Evolutionary conservation across 1,284 basidiomycete genomes (phyloP).

Genomic region (Lignosus rhinocerotis): DNA sequence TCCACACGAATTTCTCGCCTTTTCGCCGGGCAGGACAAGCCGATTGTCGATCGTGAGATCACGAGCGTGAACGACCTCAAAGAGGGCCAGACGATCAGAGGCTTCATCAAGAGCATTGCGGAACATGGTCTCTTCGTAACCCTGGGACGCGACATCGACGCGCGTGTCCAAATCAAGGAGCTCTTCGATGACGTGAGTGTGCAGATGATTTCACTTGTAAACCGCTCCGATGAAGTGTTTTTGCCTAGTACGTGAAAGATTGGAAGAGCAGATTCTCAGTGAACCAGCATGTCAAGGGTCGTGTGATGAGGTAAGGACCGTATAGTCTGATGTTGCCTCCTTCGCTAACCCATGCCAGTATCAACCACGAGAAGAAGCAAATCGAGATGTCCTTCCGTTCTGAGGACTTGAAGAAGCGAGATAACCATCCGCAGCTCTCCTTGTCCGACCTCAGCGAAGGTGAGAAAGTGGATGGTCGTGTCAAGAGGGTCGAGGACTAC

Average conservation of each 20-base stretch:
- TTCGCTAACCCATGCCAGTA: conserved; percentile 39
- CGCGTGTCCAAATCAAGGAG: conserved; percentile 92
- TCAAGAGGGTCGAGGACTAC: conserved; percentile 84
- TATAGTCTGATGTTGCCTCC: not conserved
- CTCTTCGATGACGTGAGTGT: conserved; percentile 81
- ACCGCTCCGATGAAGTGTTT: not conserved
- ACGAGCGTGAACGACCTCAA: conserved; percentile 64
- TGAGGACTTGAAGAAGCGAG: conserved; percentile 49
- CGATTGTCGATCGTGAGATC: conserved; percentile 73
- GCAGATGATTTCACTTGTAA: not conserved
- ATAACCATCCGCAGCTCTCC: conserved; percentile 42
- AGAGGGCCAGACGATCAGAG: conserved; percentile 75
- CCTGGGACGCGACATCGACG: conserved; percentile 81
- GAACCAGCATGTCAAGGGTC: conserved; percentile 87
- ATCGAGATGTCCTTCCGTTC: conserved; percentile 88
- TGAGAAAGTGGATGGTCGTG: conserved; percentile 73
- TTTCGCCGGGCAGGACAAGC: conserved; percentile 47
- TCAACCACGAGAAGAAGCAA: conserved; percentile 70
- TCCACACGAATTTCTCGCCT: conserved; percentile 79
- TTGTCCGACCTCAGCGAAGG: conserved; percentile 68
- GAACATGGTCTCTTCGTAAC: conserved; percentile 92
- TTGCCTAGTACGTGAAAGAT: conserved; percentile 84
- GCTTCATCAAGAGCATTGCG: conserved; percentile 87
- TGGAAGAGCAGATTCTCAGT: conserved; percentile 85
- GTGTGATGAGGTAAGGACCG: conserved; percentile 66